These are phyloP conservation scores for Potentilla sterilis DNA, from an alignment of 306 rosid genomes.

Conservation along the genomic window DNA sequence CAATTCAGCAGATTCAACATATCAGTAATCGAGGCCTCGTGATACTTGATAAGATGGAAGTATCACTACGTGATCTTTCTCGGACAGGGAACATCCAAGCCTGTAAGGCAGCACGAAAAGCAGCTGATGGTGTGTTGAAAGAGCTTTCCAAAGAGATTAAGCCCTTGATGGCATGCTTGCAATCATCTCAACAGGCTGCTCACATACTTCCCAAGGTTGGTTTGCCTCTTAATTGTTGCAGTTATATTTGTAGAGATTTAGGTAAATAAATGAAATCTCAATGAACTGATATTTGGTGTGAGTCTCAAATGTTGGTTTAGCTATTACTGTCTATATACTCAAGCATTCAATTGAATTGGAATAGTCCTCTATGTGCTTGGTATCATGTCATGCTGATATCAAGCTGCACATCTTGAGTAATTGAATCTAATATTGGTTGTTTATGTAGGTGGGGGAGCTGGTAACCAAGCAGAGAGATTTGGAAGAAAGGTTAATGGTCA, in stretches of 20 bases:
- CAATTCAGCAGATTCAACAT: constrained; percentile 54
- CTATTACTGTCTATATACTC: neutral
- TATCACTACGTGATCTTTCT: constrained; percentile 84
- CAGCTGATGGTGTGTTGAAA: constrained; percentile 75
- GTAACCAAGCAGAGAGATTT: constrained; percentile 76
- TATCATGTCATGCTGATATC: neutral
- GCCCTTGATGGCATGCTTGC: constrained; percentile 57
- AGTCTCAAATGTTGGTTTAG: neutral
- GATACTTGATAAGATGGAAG: constrained; percentile 75
- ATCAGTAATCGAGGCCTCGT: constrained; percentile 61
- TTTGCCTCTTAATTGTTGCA: constrained; percentile 7
- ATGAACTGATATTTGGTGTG: neutral
- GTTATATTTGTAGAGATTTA: neutral
- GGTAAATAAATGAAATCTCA: neutral
- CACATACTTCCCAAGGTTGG: constrained; percentile 81
- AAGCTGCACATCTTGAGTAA: neutral
- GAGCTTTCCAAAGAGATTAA: constrained; percentile 87
- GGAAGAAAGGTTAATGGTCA: constrained; percentile 75
- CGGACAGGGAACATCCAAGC: constrained; percentile 84
- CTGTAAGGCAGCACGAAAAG: constrained; percentile 88
- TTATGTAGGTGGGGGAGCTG: constrained; percentile 81
- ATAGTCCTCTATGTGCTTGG: neutral
- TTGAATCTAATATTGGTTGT: constrained; percentile 19
- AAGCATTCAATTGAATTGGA: neutral
- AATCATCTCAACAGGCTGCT: constrained; percentile 77